phyloP scores from a whole-genome alignment of 768 basidiomycete species.

The Psilocybe cyanescens region DNA sequence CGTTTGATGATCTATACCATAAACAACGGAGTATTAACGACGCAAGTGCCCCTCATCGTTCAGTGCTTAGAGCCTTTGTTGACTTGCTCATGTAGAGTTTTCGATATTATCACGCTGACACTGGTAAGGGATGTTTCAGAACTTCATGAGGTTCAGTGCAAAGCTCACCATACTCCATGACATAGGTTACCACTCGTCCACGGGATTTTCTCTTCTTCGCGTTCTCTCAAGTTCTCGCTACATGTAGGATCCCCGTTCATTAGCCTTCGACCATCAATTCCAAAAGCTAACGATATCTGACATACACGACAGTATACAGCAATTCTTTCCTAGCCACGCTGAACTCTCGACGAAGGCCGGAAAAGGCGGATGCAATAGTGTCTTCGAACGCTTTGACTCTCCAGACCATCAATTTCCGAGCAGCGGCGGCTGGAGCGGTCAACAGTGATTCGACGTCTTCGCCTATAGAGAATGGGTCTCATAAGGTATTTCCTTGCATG shows the following conservation, averaged over 20 bases:
- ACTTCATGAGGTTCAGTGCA: background rate
- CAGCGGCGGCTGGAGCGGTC: background rate
- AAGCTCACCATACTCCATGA: background rate
- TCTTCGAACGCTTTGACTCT: background rate
- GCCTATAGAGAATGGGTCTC: background rate
- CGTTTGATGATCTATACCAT: slow-evolving; percentile 13
- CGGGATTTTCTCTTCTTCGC: background rate
- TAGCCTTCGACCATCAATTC: background rate
- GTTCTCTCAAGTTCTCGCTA: background rate
- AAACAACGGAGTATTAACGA: slow-evolving; percentile 15
- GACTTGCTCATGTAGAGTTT: background rate
- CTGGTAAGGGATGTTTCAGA: background rate
- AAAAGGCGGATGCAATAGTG: background rate
- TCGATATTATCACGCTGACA: slow-evolving; percentile 6
- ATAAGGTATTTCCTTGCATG: background rate
- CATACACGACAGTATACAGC: background rate
- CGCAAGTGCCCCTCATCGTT: background rate
- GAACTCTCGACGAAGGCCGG: background rate
- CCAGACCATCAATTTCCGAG: background rate
- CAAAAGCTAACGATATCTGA: background rate
- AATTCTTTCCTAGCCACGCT: slow-evolving; percentile 1
- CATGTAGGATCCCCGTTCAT: background rate
- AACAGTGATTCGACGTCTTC: background rate
- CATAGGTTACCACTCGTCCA: background rate
- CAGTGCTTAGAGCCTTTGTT: too few species aligned